phyloP scores from a whole-genome alignment of 1,284 basidiomycete species.

The Sporisorium scitamineum region DNA sequence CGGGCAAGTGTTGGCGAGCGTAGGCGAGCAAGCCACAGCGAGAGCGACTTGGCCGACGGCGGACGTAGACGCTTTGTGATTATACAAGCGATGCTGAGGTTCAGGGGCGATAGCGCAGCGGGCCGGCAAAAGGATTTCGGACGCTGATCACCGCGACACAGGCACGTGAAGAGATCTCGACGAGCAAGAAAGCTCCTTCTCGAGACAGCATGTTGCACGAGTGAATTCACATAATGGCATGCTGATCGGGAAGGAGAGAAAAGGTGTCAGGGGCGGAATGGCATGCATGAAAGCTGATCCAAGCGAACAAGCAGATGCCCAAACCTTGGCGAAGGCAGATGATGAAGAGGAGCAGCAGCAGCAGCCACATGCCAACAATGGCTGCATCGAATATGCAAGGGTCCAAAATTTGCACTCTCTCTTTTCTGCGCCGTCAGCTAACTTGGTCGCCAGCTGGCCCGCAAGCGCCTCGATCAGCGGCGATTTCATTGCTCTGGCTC shows the following conservation, averaged over 20 bases:
- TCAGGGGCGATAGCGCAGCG: constrained; percentile 2
- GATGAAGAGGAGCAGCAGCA: neutral
- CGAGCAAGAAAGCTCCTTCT: neutral
- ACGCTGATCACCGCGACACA: neutral
- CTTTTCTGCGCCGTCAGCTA: neutral
- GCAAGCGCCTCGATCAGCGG: no score
- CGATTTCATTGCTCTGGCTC: no score
- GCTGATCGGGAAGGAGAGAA: neutral
- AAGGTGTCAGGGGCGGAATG: constrained; percentile 8
- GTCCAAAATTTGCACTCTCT: neutral
- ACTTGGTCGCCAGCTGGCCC: no score
- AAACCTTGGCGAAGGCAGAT: neutral
- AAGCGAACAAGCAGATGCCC: constrained; percentile 3
- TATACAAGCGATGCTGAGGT: neutral
- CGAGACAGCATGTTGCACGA: no score
- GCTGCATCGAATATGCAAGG: constrained; percentile 11
- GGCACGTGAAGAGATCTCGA: neutral
- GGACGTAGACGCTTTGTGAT: neutral
- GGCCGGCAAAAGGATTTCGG: neutral
- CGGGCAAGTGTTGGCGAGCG: neutral
- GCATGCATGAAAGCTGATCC: constrained; percentile 5
- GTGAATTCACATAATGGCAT: neutral
- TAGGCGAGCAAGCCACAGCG: no score
- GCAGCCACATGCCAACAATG: constrained; percentile 4
- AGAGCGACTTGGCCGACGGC: neutral